Evolutionary conservation across 2,329 filamentous ascomycete species (phyloP).

Genomic region (Monosporascus sp.): DNA sequence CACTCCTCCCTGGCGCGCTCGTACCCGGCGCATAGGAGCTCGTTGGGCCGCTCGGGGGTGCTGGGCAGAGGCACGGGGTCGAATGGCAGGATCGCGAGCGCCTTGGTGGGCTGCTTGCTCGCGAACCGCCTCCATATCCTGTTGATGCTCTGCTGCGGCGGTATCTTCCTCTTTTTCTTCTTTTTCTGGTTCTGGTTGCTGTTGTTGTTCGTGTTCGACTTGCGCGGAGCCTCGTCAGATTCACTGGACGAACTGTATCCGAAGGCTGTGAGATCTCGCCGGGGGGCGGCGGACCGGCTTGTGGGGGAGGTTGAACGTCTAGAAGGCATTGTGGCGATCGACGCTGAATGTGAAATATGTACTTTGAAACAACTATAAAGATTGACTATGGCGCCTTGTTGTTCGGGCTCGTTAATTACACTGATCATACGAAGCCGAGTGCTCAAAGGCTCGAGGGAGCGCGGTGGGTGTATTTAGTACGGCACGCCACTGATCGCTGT

Average conservation of each 20-base stretch:
- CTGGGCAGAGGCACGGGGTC: slow-evolving; percentile 50
- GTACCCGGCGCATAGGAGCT: slow-evolving; percentile 55
- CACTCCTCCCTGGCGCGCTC: slow-evolving; percentile 61
- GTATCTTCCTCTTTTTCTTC: slow-evolving; percentile 51
- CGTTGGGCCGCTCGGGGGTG: slow-evolving; percentile 49
- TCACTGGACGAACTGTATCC: slow-evolving; percentile 47
- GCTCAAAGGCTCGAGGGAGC: too few relatives aligned
- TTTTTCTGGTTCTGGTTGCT: slow-evolving; percentile 43
- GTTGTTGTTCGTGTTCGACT: slow-evolving; percentile 22
- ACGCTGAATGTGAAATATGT: not conserved
- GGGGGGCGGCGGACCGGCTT: not conserved
- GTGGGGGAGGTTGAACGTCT: not conserved
- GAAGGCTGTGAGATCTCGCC: slow-evolving; percentile 23
- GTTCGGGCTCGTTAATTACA: not conserved
- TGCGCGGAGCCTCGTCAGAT: slow-evolving; percentile 37
- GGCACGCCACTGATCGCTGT: too few relatives aligned
- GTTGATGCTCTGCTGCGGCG: slow-evolving; percentile 62
- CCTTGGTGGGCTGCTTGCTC: slow-evolving; percentile 59
- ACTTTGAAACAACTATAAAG: not conserved
- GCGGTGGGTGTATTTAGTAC: too few relatives aligned
- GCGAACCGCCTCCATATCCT: slow-evolving; percentile 59
- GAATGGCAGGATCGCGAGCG: slow-evolving; percentile 59
- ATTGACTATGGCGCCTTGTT: not conserved
- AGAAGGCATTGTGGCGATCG: not conserved
- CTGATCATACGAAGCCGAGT: not conserved